These are phyloP conservation scores for Phytopythium delawarense DNA, from an alignment of 352 stramenopile genomes.

Conservation along the genomic window DNA sequence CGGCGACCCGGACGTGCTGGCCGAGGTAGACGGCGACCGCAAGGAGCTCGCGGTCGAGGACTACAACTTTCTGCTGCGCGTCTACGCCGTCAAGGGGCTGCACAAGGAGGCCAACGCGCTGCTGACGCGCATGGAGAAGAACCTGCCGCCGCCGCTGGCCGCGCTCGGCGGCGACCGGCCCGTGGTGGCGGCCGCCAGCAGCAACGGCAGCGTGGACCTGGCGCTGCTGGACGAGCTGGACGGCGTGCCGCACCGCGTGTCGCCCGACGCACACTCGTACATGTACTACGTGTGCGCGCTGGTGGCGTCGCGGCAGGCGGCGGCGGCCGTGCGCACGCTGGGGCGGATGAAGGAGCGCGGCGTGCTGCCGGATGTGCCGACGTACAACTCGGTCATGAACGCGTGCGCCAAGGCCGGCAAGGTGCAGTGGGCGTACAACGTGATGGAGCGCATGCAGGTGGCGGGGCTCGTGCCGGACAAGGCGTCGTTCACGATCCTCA, in stretches of 20 bases:
- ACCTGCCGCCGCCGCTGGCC: slow-evolving; percentile 23
- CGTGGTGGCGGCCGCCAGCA: not conserved
- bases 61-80: slow-evolving; percentile 72
- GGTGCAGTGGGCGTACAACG: slow-evolving; percentile 78
- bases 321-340: slow-evolving; percentile 61
- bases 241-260: slow-evolving; percentile 39
- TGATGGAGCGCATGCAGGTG: slow-evolving; percentile 85
- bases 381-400: slow-evolving; percentile 84
- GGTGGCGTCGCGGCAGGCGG: slow-evolving; percentile 34
- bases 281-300: slow-evolving; percentile 76
- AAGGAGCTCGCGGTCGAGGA: slow-evolving; percentile 52
- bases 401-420: slow-evolving; percentile 63
- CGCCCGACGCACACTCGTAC: slow-evolving; percentile 60
- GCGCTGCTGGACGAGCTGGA: slow-evolving; percentile 36
- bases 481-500: slow-evolving; percentile 76
- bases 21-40: slow-evolving; percentile 30
- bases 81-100: slow-evolving; percentile 67
- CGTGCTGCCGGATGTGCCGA: slow-evolving; percentile 41
- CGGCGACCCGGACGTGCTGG: slow-evolving; percentile 35
- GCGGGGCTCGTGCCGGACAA: slow-evolving; percentile 55
- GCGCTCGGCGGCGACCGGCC: slow-evolving; percentile 3
- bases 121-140: slow-evolving; percentile 68
- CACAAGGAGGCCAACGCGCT: slow-evolving; percentile 64
- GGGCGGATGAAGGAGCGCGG: slow-evolving; percentile 79
- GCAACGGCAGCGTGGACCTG: slow-evolving; percentile 22